phyloP scores from a whole-genome alignment of 176 grass and related monocot species.

The Puccinellia tenuiflora region DNA sequence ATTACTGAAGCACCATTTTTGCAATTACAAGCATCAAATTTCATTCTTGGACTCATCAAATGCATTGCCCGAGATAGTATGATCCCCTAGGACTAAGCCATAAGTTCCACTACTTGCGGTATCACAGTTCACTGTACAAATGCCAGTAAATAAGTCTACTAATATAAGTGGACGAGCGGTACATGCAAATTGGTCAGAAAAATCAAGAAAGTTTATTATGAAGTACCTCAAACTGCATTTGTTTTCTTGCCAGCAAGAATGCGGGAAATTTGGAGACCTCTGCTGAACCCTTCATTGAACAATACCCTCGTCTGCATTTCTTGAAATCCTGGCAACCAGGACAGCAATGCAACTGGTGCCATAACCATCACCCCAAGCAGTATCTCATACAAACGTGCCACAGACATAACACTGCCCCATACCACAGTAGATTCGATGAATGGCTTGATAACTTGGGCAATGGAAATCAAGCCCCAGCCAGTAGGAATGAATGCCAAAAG shows the following conservation, averaged over 20 bases:
- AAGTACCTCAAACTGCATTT: slow-evolving; percentile 80
- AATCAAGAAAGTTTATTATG: not conserved
- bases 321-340: slow-evolving; percentile 96
- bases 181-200: not conserved
- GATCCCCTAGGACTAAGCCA: not conserved
- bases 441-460: slow-evolving; percentile 89
- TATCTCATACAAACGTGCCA: slow-evolving; percentile 84
- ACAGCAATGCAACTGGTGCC: slow-evolving; percentile 81
- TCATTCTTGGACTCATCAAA: not conserved
- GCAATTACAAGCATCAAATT: not conserved
- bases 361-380: slow-evolving; percentile 81
- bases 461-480: slow-evolving; percentile 94
- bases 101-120: not conserved
- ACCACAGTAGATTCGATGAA: slow-evolving; percentile 80
- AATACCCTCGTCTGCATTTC: slow-evolving; percentile 97
- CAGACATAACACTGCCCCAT: slow-evolving; percentile 67
- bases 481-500: slow-evolving; percentile 94
- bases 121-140: not conserved
- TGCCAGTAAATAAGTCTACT: not conserved
- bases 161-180: not conserved
- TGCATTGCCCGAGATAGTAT: not conserved
- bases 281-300: slow-evolving; percentile 97
- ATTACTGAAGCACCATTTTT: not conserved
- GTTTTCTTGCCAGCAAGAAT: slow-evolving; percentile 83
- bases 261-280: slow-evolving; percentile 93